Percentiles rank a stretch among this genome's conserved stretches.
Conservation (phyloP, 495 filamentous ascomycete genomes). For the Ramalina peruviana region DNA sequence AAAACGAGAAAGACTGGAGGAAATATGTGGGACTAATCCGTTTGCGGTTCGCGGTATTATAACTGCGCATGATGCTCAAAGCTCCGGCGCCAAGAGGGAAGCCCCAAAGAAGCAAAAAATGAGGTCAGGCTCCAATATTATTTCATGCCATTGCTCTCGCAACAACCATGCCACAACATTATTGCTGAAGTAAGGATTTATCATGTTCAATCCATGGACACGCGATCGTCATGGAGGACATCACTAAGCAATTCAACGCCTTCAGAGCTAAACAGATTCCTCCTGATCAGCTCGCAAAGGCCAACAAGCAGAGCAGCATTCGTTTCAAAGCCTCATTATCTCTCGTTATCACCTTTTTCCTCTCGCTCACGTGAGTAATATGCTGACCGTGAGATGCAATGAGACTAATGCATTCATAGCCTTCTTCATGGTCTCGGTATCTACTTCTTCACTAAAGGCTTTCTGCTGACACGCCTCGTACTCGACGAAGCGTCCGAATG, state of each 20-base stretch:
- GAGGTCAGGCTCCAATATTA: no score
- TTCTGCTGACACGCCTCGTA: slow-evolving; percentile 84
- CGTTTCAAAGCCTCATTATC: slow-evolving; percentile 41
- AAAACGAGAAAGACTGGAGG: no score
- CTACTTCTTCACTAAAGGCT: slow-evolving; percentile 90
- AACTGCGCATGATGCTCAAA: no score
- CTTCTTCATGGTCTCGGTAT: slow-evolving; percentile 68
- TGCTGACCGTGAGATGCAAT: slow-evolving; percentile 3
- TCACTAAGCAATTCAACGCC: neutral
- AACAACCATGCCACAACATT: no score
- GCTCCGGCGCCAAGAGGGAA: no score
- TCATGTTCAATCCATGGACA: no score
- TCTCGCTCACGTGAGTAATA: slow-evolving; percentile 27
- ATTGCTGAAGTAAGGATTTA: no score
- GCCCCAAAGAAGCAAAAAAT: no score
- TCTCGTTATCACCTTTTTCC: slow-evolving; percentile 35
- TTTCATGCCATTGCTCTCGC: no score
- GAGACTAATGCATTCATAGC: slow-evolving; percentile 21
- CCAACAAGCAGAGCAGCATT: slow-evolving; percentile 25
- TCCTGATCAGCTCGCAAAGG: slow-evolving; percentile 1
- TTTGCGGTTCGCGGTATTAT: no score
- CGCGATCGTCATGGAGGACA: neutral
- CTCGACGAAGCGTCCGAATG: slow-evolving; percentile 82
- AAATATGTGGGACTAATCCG: no score
- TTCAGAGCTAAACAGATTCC: neutral